A percentile compares a stretch with the other conserved stretches of the same genome.
Conservation (phyloP, 345 rosid species). For the Aquilaria malaccensis region DNA sequence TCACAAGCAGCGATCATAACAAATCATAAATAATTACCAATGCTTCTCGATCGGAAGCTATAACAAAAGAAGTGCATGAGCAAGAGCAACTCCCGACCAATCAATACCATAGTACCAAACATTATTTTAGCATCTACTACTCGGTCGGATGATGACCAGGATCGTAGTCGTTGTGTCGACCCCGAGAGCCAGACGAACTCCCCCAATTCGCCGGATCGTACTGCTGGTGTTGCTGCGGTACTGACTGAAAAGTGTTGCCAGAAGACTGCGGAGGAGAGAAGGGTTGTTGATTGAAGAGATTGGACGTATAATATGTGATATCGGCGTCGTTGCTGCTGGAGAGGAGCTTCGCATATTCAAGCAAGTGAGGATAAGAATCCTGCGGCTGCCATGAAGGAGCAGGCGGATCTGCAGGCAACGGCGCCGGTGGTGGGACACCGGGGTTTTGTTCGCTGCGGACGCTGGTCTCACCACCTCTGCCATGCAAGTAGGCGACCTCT, state of each 20-base stretch:
- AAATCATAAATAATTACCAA: too few relatives aligned
- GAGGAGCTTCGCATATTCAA: constrained; percentile 71
- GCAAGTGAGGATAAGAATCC: constrained; percentile 49
- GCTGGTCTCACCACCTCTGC: constrained; percentile 5
- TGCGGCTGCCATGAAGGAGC: constrained; percentile 20
- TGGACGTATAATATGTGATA: constrained; percentile 49
- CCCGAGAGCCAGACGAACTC: constrained; percentile 20
- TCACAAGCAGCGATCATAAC: too few relatives aligned
- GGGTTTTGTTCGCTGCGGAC: constrained; percentile 14
- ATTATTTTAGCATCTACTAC: not conserved
- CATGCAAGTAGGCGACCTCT: constrained; percentile 18
- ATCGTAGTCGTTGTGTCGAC: constrained; percentile 17
- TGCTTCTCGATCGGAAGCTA: too few relatives aligned
- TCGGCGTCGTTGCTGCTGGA: constrained; percentile 57
- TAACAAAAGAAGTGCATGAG: too few relatives aligned
- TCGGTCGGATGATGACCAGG: not conserved
- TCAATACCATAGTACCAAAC: too few relatives aligned
- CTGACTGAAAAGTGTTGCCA: not conserved
- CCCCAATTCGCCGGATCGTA: constrained; percentile 21
- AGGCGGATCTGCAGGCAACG: constrained; percentile 15
- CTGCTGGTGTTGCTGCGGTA: constrained; percentile 15
- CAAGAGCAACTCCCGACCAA: too few relatives aligned
- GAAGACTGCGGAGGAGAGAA: not conserved
- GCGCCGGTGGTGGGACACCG: constrained; percentile 3
- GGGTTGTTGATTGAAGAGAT: constrained; percentile 33